Conservation (phyloP, 192 early-diverging fungal genomes). For the Gamsiella multidivaricata region DNA sequence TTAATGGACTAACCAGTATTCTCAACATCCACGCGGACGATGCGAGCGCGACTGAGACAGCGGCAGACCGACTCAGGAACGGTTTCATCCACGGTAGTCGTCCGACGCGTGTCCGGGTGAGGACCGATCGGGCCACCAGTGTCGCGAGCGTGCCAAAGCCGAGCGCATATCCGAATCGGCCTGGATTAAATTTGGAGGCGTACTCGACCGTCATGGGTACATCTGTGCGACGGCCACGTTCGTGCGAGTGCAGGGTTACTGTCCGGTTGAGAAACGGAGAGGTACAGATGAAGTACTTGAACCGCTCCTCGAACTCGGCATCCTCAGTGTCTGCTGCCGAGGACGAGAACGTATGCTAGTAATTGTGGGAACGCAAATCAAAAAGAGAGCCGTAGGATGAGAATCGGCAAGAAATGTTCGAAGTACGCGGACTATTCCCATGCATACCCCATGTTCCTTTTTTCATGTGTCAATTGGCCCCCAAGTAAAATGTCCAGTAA, state of each 20-base stretch:
- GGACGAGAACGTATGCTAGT: conserved; percentile 61
- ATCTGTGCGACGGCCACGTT: conserved; percentile 47
- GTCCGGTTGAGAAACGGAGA: conserved; percentile 64
- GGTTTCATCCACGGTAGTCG: conserved; percentile 18
- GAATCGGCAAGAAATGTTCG: neutral
- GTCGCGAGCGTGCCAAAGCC: conserved; percentile 36
- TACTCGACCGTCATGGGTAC: conserved; percentile 38
- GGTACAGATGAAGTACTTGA: conserved; percentile 69
- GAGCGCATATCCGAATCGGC: conserved; percentile 37
- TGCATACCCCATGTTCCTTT: too few species aligned
- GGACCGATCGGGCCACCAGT: conserved; percentile 25
- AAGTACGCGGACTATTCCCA: too few species aligned
- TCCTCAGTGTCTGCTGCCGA: conserved; percentile 61
- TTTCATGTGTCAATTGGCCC: too few species aligned
- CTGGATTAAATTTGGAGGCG: conserved; percentile 20
- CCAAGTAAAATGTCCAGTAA: too few species aligned
- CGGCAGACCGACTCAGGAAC: conserved; percentile 29
- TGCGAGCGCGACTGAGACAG: conserved; percentile 23
- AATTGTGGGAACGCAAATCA: too few species aligned
- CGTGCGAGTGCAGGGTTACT: conserved; percentile 54
- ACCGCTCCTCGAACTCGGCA: conserved; percentile 66
- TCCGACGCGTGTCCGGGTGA: conserved; percentile 22
- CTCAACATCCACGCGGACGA: conserved; percentile 48
- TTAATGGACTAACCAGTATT: conserved; percentile 22
- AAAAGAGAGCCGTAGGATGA: conserved; percentile 5